Evolutionary conservation across 139 green algal species (phyloP).

Genomic region (Micromonas pusilla): DNA sequence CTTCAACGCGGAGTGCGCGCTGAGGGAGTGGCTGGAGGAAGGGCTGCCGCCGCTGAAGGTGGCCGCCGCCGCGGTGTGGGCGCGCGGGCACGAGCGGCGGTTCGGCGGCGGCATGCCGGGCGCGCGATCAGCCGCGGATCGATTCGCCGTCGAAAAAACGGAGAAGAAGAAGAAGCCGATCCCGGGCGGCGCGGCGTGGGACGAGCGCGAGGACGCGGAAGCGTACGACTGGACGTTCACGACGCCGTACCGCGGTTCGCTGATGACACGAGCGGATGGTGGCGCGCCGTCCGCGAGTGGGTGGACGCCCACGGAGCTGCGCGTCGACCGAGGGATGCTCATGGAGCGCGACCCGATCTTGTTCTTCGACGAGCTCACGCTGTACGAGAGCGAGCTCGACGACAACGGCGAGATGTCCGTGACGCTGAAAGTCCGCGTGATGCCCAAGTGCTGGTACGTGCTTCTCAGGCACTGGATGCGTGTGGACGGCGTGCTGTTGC

Average conservation of each 20-base stretch:
- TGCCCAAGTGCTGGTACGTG: slow-evolving; percentile 84
- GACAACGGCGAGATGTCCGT: slow-evolving; percentile 72
- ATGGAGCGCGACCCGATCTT: slow-evolving; percentile 77
- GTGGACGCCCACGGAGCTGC: slow-evolving; percentile 2
- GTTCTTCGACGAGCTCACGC: slow-evolving; percentile 58
- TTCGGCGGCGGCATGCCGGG: slow-evolving; percentile 53
- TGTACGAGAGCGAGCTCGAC: slow-evolving; percentile 82
- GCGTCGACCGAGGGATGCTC: slow-evolving; percentile 56
- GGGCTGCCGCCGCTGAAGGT: background rate
- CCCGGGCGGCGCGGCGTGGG: background rate
- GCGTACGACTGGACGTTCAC: slow-evolving; percentile 91
- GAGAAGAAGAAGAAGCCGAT: slow-evolving; percentile 50
- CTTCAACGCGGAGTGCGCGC: slow-evolving; percentile 65
- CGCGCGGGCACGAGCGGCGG: slow-evolving; percentile 34
- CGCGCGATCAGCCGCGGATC: too few species aligned
- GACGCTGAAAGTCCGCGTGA: slow-evolving; percentile 53
- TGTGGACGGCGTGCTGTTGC: slow-evolving; percentile 70
- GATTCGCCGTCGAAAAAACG: slow-evolving; percentile 53
- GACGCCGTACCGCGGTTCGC: slow-evolving; percentile 58
- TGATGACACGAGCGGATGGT: slow-evolving; percentile 17
- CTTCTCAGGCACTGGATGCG: slow-evolving; percentile 76
- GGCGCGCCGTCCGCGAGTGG: too few species aligned
- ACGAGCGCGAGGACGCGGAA: slow-evolving; percentile 36
- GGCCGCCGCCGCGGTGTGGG: background rate
- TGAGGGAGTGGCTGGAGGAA: slow-evolving; percentile 51